Base-by-base conservation (phyloP, 1,139 yeast species). In the Blastobotrys apis region DNA sequence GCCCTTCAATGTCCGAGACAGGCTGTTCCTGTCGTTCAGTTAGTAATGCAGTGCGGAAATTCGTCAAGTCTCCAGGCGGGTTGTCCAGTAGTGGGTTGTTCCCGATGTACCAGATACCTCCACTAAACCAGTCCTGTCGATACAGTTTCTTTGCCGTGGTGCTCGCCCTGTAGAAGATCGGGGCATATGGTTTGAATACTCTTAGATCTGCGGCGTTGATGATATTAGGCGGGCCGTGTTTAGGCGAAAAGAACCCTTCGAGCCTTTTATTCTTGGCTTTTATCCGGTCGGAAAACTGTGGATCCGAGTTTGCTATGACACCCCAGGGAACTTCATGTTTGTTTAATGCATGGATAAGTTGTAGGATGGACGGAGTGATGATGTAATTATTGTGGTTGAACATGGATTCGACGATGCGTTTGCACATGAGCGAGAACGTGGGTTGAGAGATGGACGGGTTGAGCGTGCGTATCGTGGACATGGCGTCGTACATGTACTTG, bases 221-320 rank as follows among this genome's bases (percentile, higher is more conserved):
- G 16, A 50, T 38, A 9, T 21, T 22, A 2, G 19, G 55, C 53
- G 15, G 47, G 15, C 26, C 21, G 39, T 15, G 22, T 3, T 27
- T 25, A 16, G 30, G 20, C n/a, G 41, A n/a, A 33, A 30, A 35
- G 20, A 45, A 29, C 30, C 30, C 39, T 17, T 39, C 27, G 19
- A 31, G 39, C 10, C 25, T 34, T 26, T 32, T 29, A 26, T 38
- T 39, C 29, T 37, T 32, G 12, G 33, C 44, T 15, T 40, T 31
- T n/a, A 55, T 19, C 8, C 53, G 43, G 10, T 37, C 33, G 1
- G 33, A 22, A 23, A 55, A 49, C 32, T 44, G 41, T 2, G 58
- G 62, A 5, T 60, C 58, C 13, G 51, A 49, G 46, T 63, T 62
- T 8, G 65, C 58, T 5, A 63, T 48, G 13, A 63, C 48, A 0